Evolutionary conservation across 192 early-diverging fungal species (phyloP).

Genomic region (Helicostylum pulchrum): DNA sequence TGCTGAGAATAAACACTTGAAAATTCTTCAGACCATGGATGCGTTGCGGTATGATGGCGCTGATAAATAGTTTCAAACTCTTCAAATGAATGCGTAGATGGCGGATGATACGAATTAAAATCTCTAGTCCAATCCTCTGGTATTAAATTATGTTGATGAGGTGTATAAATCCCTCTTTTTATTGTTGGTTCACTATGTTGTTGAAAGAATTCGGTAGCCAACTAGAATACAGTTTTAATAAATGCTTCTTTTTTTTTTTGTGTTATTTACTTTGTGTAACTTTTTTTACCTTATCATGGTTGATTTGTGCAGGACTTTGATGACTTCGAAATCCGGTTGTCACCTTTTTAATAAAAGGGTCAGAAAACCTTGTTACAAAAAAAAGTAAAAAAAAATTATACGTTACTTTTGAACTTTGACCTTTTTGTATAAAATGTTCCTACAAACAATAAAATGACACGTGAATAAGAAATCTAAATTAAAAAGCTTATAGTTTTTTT

Average conservation of each 20-base stretch:
- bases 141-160: too few relatives aligned
- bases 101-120: neutral
- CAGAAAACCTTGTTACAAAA: neutral
- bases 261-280: neutral
- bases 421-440: slow-evolving; percentile 2
- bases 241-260: too few relatives aligned
- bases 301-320: too few relatives aligned
- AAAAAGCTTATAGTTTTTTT: neutral
- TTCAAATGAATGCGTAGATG: neutral
- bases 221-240: neutral
- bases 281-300: neutral
- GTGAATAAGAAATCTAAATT: neutral
- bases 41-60: neutral
- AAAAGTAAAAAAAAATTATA: neutral
- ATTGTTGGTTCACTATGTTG: too few relatives aligned
- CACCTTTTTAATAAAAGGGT: neutral
- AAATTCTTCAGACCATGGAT: slow-evolving; percentile 2
- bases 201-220: too few relatives aligned
- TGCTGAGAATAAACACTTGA: neutral
- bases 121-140: too few relatives aligned
- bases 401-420: slow-evolving; percentile 11
- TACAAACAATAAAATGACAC: neutral
- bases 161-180: too few relatives aligned
- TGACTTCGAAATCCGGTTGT: neutral
- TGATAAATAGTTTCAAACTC: neutral